Base-by-base conservation (phyloP, 306 rosid genomes). In the Vigna radiata region DNA sequence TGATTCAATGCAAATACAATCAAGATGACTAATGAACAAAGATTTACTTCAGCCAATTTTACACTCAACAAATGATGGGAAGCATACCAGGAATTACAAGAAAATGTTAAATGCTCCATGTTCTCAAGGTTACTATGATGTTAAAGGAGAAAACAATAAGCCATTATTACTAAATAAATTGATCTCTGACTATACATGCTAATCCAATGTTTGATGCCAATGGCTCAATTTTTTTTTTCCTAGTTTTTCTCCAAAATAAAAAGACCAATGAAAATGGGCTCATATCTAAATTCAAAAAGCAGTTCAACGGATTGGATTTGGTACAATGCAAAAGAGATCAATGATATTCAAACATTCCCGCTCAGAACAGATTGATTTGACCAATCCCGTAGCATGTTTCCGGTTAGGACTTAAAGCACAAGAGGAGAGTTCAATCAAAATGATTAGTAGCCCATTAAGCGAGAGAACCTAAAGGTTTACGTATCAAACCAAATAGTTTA, bases 1-100 rank as follows among this genome's bases (percentile, higher is more conserved):
- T 15, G 12, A 29, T 21, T 77, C 48, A 53, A 52, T 52, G 59
- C 68, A 50, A 39, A 27, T 61, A 33, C 14, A 47, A 36, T 68
- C 14, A 72, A 41, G 50, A 6, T 14, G 39, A 60, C 11, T 62
- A 75, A 18, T 17, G 17, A 74, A 74, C 47, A 48, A 75, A 25
- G 39, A n/a, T n/a, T 62, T 60, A 46, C 11, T 17, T 49, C 33
- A 62, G 80, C 59, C 39, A 54, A 70, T 6, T 55, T 36, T 9
- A 83, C 46, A 56, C 31, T 25, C 33, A 67, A 60, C 67, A 61
- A 33, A 73, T 68, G 36, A 67, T 46, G 72, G 21, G 44, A 77
- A 25, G 8, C 17, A 47, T 49, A 68, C 39, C 59, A n/a, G 6
- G 43, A 70, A 44, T 54, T 53, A 54, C 49, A 63, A 54, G 33